Evolutionary conservation across 2,329 filamentous ascomycete species (phyloP).

Genomic region (Neofusicoccum cordaticola): DNA sequence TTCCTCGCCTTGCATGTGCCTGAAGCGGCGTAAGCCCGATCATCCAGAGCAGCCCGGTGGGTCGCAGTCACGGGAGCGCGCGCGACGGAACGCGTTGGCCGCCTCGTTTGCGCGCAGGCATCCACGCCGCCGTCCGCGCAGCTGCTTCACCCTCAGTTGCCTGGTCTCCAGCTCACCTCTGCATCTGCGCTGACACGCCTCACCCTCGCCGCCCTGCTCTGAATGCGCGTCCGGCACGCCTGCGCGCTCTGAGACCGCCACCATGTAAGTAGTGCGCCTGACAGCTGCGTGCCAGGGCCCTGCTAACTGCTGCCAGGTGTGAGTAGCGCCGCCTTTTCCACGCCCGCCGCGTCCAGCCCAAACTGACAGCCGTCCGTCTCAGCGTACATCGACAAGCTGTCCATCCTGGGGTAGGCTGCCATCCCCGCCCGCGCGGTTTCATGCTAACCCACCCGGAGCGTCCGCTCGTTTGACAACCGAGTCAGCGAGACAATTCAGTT

Average conservation of each 20-base stretch:
- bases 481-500: constrained; percentile 79
- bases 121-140: not conserved
- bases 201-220: not conserved
- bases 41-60: not conserved
- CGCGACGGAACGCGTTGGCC: not conserved
- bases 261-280: constrained; percentile 2
- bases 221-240: not conserved
- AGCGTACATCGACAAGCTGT: constrained; percentile 88
- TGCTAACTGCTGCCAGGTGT: constrained; percentile 14
- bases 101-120: not conserved
- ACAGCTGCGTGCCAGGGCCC: not conserved
- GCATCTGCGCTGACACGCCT: not conserved
- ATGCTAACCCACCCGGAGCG: constrained; percentile 32
- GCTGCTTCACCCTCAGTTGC: too few species aligned
- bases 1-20: constrained; percentile 1
- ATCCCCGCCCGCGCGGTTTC: not conserved
- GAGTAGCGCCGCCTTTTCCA: not conserved
- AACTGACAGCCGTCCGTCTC: not conserved
- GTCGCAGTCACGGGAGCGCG: not conserved
- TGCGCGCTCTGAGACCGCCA: not conserved
- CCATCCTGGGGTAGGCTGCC: constrained; percentile 65
- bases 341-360: not conserved
- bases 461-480: constrained; percentile 81
- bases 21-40: not conserved
- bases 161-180: not conserved